These are phyloP conservation scores for Phragmites australis DNA, from an alignment of 176 grass and related monocot genomes.

Conservation along the genomic window DNA sequence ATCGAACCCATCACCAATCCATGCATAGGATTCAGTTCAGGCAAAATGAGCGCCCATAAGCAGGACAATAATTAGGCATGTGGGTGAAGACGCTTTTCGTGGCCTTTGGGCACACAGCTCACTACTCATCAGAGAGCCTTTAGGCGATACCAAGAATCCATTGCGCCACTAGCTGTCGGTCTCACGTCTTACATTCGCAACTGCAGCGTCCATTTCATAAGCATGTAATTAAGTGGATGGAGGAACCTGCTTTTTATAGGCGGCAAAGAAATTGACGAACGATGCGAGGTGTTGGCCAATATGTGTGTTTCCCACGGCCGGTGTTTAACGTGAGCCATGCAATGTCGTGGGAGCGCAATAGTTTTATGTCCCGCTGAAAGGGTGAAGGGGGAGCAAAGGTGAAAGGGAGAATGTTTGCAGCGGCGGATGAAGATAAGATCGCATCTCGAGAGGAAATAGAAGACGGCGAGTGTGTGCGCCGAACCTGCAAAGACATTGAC, in stretches of 20 bases:
- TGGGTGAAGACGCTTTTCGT: neutral
- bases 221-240: constrained; percentile 19
- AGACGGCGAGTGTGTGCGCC: constrained; percentile 1
- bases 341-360: neutral
- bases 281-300: constrained; percentile 42
- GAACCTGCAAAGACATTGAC: constrained; percentile 18
- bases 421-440: constrained; percentile 47
- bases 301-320: neutral
- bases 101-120: neutral
- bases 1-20: constrained; percentile 18
- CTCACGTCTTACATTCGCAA: constrained; percentile 32
- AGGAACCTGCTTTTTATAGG: constrained; percentile 35
- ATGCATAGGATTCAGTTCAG: constrained; percentile 28
- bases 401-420: constrained; percentile 35
- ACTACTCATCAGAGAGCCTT: constrained; percentile 1
- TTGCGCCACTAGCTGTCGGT: constrained; percentile 33
- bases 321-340: constrained; percentile 29
- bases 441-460: constrained; percentile 33
- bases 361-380: constrained; percentile 28
- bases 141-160: constrained; percentile 36
- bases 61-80: neutral
- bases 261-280: neutral
- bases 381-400: constrained; percentile 8
- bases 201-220: constrained; percentile 39
- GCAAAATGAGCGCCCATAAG: neutral